Evolutionary conservation across 2,329 filamentous ascomycete genomes (phyloP).

Genomic region (Monosporascus sp.): DNA sequence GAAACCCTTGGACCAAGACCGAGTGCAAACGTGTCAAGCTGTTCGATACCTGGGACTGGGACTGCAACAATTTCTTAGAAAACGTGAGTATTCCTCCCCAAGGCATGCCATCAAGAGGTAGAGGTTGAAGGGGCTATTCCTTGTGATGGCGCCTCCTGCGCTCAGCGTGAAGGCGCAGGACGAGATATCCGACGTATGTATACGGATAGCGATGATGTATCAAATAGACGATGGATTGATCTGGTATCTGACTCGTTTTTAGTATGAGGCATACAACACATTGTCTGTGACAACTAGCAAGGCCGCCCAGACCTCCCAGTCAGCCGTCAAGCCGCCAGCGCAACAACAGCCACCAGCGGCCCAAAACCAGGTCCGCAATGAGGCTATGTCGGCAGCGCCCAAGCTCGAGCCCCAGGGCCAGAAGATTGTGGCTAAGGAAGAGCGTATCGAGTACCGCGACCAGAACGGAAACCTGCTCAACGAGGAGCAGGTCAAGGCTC

Average conservation of each 20-base stretch:
- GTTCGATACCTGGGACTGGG: slow-evolving; percentile 89
- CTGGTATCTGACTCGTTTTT: slow-evolving; percentile 3
- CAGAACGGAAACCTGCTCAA: slow-evolving; percentile 86
- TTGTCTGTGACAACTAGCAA: slow-evolving; percentile 16
- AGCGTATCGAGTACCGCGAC: slow-evolving; percentile 90
- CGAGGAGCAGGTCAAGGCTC: slow-evolving; percentile 72
- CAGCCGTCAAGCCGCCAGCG: slow-evolving; percentile 13
- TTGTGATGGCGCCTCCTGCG: background rate
- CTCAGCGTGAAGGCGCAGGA: slow-evolving; percentile 3
- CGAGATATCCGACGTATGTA: slow-evolving; percentile 4
- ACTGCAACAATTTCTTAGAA: slow-evolving; percentile 89
- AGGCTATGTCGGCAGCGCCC: slow-evolving; percentile 43
- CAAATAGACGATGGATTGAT: slow-evolving; percentile 13
- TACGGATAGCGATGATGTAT: background rate
- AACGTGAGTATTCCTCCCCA: slow-evolving; percentile 61
- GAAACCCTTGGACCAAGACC: slow-evolving; percentile 85
- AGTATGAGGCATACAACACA: slow-evolving; percentile 46
- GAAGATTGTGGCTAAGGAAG: slow-evolving; percentile 55
- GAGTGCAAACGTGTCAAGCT: slow-evolving; percentile 86
- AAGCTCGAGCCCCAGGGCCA: slow-evolving; percentile 39
- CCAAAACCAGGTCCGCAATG: slow-evolving; percentile 19
- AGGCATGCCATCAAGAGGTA: slow-evolving; percentile 30
- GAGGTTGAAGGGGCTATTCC: slow-evolving; percentile 13
- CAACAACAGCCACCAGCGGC: slow-evolving; percentile 19
- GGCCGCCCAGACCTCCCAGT: slow-evolving; percentile 19